These are phyloP conservation scores for Aaosphaeria arxii DNA, from an alignment of 2,329 filamentous ascomycete genomes.

Conservation along the genomic window DNA sequence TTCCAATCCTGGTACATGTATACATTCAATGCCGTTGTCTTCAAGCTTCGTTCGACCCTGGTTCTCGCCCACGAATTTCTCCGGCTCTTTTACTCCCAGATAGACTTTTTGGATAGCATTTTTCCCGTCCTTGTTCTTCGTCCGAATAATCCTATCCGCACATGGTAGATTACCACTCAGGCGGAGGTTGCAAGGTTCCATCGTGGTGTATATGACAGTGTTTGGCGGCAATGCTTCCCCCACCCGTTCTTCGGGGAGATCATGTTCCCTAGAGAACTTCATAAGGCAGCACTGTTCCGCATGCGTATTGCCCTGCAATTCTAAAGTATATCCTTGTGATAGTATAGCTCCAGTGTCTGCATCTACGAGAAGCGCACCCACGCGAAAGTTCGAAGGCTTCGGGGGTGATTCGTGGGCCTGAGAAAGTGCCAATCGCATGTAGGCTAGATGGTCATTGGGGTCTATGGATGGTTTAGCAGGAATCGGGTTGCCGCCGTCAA, in stretches of 20 bases:
- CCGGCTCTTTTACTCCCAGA: slow-evolving; percentile 83
- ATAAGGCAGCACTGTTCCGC: slow-evolving; percentile 89
- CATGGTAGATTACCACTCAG: slow-evolving; percentile 74
- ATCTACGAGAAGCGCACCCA: slow-evolving; percentile 83
- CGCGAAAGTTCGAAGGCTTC: slow-evolving; percentile 87
- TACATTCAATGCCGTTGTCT: slow-evolving; percentile 69
- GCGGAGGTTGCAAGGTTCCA: slow-evolving; percentile 78
- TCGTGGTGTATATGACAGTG: slow-evolving; percentile 79
- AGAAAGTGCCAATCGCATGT: slow-evolving; percentile 71
- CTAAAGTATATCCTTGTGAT: slow-evolving; percentile 84
- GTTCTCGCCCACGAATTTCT: slow-evolving; percentile 84
- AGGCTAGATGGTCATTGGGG: slow-evolving; percentile 35
- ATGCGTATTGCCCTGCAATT: slow-evolving; percentile 89
- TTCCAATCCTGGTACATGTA: slow-evolving; percentile 73
- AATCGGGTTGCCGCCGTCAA: neutral
- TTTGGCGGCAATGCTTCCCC: slow-evolving; percentile 51
- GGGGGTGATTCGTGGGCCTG: slow-evolving; percentile 77
- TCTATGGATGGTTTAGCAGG: slow-evolving; percentile 10
- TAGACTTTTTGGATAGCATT: slow-evolving; percentile 73
- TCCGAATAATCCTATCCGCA: slow-evolving; percentile 70
- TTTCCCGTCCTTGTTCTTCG: slow-evolving; percentile 42
- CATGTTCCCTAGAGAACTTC: slow-evolving; percentile 56
- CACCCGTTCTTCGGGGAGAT: slow-evolving; percentile 53
- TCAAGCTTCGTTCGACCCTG: slow-evolving; percentile 68
- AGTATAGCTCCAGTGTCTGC: slow-evolving; percentile 58